phyloP scores from a whole-genome alignment of 345 rosid species.

The Raphanus sativus region DNA sequence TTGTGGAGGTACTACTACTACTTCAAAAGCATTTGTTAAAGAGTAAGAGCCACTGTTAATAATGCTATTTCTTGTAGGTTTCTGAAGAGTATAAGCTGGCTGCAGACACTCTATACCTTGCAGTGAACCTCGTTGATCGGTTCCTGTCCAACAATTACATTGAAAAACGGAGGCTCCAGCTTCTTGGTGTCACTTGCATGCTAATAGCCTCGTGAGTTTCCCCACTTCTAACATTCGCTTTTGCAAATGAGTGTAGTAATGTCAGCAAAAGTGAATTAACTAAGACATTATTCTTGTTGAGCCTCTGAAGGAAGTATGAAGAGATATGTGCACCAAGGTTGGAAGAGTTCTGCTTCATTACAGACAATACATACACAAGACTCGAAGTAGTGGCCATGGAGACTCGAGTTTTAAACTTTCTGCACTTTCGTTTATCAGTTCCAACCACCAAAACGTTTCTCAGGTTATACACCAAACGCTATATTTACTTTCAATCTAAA shows the following conservation, averaged over 20 bases:
- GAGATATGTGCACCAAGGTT: slow-evolving; percentile 78
- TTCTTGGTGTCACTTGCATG: slow-evolving; percentile 89
- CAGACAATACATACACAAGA: slow-evolving; percentile 79
- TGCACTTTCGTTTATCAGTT: slow-evolving; percentile 27
- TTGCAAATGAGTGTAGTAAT: too few relatives aligned
- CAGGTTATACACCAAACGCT: slow-evolving; percentile 9
- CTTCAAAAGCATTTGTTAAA: neutral
- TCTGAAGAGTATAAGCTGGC: slow-evolving; percentile 85
- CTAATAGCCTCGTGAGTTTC: slow-evolving; percentile 86
- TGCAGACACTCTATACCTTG: slow-evolving; percentile 74
- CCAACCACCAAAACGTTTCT: slow-evolving; percentile 36
- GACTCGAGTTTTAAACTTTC: slow-evolving; percentile 16
- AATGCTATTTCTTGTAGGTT: slow-evolving; percentile 50
- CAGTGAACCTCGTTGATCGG: slow-evolving; percentile 56
- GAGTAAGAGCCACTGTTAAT: neutral
- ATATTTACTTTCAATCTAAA: neutral
- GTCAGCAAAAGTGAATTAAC: neutral
- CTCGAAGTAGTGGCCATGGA: slow-evolving; percentile 53
- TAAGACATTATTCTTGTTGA: slow-evolving; percentile 7
- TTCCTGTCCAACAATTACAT: slow-evolving; percentile 55
- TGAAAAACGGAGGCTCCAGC: slow-evolving; percentile 67
- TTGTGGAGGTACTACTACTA: slow-evolving; percentile 62
- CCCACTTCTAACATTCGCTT: too few relatives aligned
- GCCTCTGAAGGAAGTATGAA: slow-evolving; percentile 65
- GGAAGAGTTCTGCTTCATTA: slow-evolving; percentile 86